Evolutionary conservation across 129 eudicot species (phyloP), one percentile per base, ranked within the genome.

Genomic region (Calendula officinalis): DNA sequence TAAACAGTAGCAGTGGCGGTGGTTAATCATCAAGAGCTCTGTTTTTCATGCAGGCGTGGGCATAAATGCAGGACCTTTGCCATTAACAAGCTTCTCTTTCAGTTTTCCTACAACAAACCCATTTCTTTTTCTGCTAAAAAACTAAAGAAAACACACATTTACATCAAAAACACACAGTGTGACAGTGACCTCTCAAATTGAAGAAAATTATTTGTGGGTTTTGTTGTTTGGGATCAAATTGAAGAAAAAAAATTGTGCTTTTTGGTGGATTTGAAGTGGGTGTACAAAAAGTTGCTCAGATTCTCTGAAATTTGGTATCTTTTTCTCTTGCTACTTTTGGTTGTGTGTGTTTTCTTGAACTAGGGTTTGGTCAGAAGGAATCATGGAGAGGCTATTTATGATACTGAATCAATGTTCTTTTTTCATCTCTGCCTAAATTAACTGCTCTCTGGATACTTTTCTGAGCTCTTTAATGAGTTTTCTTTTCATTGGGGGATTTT

Each of bases 11-110:
- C 88, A 78, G 95, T 83, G 91, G 77, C 88, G 86, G 87, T 90
- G 92, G 95, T 75, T 84, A 90, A 90, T 86, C 89, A 90, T 90
- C 86, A 81, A 88, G 76, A 81, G 97, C 97, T 83, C 97, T 81
- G 63, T 79, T 82, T 86, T 84, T 82, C 38, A 90, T 86, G 91
- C 88, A 82, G 83, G 97, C 91, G 97, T 86, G 91, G 86, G 89
- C 82, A 79, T 83, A 81, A 77, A 86, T 83, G 81, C 89, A 86
- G 80, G 76, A 71, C 66, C 86, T 77, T 81, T 81, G 80, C 74
- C 78, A 66, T 74, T 57, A 11, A 10, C 61, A 67, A 66, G 27
- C 67, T 41, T 73, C 77, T 74, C 76, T 78, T 77, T 50, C 73
- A 68, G 33, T 77, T 74, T 67, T 74, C 64, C 65, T 50, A 77